Conservation (phyloP, 1,284 basidiomycete genomes). For the Irpex sp. region DNA sequence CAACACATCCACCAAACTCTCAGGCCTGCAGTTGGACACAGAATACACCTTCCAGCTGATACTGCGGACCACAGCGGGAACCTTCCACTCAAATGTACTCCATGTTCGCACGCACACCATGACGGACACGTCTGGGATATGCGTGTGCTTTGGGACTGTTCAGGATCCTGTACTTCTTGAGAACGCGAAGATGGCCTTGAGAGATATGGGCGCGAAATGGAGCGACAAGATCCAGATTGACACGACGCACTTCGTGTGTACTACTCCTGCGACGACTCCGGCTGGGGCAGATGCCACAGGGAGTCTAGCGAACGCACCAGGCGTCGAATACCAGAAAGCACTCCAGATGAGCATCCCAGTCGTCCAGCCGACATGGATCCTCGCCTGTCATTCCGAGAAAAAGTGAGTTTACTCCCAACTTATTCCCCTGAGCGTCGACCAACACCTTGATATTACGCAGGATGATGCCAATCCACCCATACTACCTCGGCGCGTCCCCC, state of each 20-base stretch:
- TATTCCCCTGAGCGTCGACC: not conserved
- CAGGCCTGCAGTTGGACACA: constrained; percentile 83
- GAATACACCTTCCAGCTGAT: constrained; percentile 93
- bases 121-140: constrained; percentile 89
- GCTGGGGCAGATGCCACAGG: constrained; percentile 55
- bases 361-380: constrained; percentile 87
- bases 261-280: constrained; percentile 72
- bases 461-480: constrained; percentile 83
- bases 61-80: constrained; percentile 86
- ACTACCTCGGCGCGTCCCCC: constrained; percentile 71
- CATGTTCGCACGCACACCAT: constrained; percentile 88
- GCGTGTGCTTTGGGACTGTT: constrained; percentile 88
- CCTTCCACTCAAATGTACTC: constrained; percentile 79
- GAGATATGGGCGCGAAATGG: constrained; percentile 84
- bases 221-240: constrained; percentile 94
- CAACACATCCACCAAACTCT: constrained; percentile 88
- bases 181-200: constrained; percentile 73
- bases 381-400: constrained; percentile 80
- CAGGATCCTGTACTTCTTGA: constrained; percentile 74
- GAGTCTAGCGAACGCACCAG: constrained; percentile 51
- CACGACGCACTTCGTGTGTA: constrained; percentile 95
- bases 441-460: constrained; percentile 35
- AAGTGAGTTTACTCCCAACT: constrained; percentile 47
- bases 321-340: constrained; percentile 88
- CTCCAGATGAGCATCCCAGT: constrained; percentile 87